phyloP scores from a whole-genome alignment of 306 rosid species.

The Malus domestica region DNA sequence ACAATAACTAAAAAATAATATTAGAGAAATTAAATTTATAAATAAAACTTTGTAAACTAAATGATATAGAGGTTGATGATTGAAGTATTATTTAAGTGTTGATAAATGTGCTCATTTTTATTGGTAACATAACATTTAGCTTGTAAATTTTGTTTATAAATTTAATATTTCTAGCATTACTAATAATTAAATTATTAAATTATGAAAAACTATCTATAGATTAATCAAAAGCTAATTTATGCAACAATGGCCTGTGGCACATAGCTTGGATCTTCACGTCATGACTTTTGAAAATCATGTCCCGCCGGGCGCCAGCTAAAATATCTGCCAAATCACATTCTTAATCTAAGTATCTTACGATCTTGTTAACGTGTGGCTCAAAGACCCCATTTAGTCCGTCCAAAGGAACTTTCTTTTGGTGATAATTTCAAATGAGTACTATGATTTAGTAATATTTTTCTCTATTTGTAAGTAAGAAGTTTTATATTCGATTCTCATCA shows the following conservation, averaged over 20 bases:
- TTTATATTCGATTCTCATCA: too few relatives aligned
- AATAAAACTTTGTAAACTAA: too few relatives aligned
- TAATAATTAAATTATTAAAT: neutral
- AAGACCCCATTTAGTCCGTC: neutral
- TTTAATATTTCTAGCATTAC: rapidly evolving
- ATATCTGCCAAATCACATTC: neutral
- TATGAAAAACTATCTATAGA: neutral
- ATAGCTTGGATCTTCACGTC: neutral
- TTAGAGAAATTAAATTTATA: too few relatives aligned
- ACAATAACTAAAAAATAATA: too few relatives aligned
- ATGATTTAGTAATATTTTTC: too few relatives aligned
- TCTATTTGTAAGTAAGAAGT: too few relatives aligned
- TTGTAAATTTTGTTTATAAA: too few relatives aligned
- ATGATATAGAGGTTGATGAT: too few relatives aligned
- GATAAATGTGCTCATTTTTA: rapidly evolving
- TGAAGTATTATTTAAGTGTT: too few relatives aligned
- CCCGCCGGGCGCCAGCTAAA: neutral
- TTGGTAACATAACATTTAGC: too few relatives aligned
- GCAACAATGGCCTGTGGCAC: neutral
- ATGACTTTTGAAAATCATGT: neutral
- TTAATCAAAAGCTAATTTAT: neutral
- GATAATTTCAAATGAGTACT: too few relatives aligned
- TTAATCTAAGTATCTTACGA: neutral
- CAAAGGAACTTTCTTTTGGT: too few relatives aligned
- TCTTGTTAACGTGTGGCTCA: neutral